Evolutionary conservation across 139 green algal genomes (phyloP).

Genomic region (Mesotaenium endlicherianum): DNA sequence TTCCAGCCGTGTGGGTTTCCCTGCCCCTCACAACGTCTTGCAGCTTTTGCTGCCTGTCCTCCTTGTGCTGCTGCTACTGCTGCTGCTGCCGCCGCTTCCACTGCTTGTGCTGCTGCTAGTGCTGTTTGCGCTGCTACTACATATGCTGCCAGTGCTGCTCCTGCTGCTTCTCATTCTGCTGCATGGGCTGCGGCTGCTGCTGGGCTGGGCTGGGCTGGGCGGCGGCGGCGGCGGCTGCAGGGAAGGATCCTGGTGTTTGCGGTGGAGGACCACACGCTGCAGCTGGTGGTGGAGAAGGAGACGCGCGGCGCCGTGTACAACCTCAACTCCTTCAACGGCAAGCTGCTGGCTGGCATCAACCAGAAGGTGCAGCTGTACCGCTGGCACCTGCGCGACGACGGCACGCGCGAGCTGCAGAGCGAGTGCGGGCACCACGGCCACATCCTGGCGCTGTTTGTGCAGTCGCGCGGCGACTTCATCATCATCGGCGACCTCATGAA

Average conservation of each 20-base stretch:
- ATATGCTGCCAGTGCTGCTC: too few species aligned
- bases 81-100: too few species aligned
- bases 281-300: constrained; percentile 77
- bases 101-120: too few species aligned
- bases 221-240: constrained; percentile 12
- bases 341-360: constrained; percentile 87
- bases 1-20: too few species aligned
- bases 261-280: constrained; percentile 55
- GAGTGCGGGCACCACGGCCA: constrained; percentile 77
- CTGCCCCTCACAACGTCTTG: too few species aligned
- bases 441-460: constrained; percentile 82
- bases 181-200: too few species aligned
- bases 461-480: constrained; percentile 78
- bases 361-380: constrained; percentile 81
- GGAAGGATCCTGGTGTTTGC: constrained; percentile 76
- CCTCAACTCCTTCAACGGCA: constrained; percentile 73
- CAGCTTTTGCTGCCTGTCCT: too few species aligned
- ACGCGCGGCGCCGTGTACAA: constrained; percentile 84
- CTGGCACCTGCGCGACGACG: constrained; percentile 49
- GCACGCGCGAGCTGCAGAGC: constrained; percentile 62
- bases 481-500: constrained; percentile 96
- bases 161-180: too few species aligned
- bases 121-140: too few species aligned
- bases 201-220: too few species aligned
- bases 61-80: too few species aligned